These are phyloP conservation scores for Penicillium sp. DNA, from an alignment of 2,329 filamentous ascomycete genomes.

Conservation along the genomic window DNA sequence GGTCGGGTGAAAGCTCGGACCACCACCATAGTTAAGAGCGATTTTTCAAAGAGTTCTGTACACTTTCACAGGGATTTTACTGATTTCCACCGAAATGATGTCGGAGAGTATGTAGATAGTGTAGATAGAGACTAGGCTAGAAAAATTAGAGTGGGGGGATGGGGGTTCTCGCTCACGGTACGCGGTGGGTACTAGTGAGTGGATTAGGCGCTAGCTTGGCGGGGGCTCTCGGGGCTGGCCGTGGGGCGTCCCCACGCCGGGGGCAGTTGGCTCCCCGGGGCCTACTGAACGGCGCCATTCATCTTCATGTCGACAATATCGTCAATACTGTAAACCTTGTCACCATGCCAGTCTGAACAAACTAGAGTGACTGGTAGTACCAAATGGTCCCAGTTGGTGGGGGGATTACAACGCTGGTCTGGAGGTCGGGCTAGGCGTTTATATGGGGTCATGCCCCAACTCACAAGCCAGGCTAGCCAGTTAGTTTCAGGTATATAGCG, in stretches of 20 bases:
- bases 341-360: background rate
- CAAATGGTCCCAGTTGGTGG: background rate
- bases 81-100: background rate
- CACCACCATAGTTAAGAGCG: constrained; percentile 2
- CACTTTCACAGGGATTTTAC: background rate
- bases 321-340: constrained; percentile 67
- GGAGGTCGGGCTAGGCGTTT: background rate
- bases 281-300: constrained; percentile 98
- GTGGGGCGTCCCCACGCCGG: background rate
- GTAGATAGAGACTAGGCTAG: background rate
- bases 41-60: background rate
- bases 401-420: background rate
- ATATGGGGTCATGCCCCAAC: background rate
- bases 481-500: background rate
- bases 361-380: background rate
- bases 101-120: background rate
- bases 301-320: constrained; percentile 99
- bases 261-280: background rate
- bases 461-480: background rate
- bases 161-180: background rate
- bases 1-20: background rate
- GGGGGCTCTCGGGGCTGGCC: background rate
- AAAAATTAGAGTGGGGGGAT: background rate
- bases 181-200: background rate
- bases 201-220: background rate